Evolutionary conservation across 495 filamentous ascomycete species (phyloP).

Genomic region (Rostrohypoxylon terebratum): DNA sequence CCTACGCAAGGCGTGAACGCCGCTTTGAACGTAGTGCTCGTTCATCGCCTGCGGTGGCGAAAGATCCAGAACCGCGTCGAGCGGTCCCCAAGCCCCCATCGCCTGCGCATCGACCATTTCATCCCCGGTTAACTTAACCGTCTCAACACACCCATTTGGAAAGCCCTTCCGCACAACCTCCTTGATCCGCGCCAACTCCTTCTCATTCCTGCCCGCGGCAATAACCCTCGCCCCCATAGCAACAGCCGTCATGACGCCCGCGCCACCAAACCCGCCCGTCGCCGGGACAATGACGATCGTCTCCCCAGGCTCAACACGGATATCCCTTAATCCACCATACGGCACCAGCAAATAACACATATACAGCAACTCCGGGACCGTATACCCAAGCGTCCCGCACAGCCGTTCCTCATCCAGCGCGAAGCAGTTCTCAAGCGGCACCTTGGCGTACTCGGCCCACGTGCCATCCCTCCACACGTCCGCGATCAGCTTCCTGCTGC

Average conservation of each 20-base stretch:
- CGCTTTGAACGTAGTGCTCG: slow-evolving; percentile 53
- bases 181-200: slow-evolving; percentile 44
- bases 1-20: slow-evolving; percentile 50
- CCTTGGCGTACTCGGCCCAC: slow-evolving; percentile 61
- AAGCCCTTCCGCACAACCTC: slow-evolving; percentile 33
- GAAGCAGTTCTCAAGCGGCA: slow-evolving; percentile 63
- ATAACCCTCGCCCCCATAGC: slow-evolving; percentile 66
- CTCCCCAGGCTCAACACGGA: slow-evolving; percentile 65
- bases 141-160: slow-evolving; percentile 43
- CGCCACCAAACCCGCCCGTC: slow-evolving; percentile 62
- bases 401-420: slow-evolving; percentile 57
- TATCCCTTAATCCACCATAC: slow-evolving; percentile 63
- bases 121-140: slow-evolving; percentile 58
- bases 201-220: slow-evolving; percentile 61
- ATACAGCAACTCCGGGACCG: slow-evolving; percentile 48
- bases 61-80: slow-evolving; percentile 64
- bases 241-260: slow-evolving; percentile 59
- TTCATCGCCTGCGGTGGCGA: slow-evolving; percentile 55
- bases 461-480: slow-evolving; percentile 39
- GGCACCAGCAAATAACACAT: slow-evolving; percentile 52
- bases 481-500: slow-evolving; percentile 32
- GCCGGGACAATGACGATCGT: slow-evolving; percentile 64
- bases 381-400: slow-evolving; percentile 49
- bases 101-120: slow-evolving; percentile 52
- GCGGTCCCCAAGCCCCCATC: slow-evolving; percentile 47